Conservation (phyloP, 1,139 yeast genomes). For the Citeromyces hawaiiensis region DNA sequence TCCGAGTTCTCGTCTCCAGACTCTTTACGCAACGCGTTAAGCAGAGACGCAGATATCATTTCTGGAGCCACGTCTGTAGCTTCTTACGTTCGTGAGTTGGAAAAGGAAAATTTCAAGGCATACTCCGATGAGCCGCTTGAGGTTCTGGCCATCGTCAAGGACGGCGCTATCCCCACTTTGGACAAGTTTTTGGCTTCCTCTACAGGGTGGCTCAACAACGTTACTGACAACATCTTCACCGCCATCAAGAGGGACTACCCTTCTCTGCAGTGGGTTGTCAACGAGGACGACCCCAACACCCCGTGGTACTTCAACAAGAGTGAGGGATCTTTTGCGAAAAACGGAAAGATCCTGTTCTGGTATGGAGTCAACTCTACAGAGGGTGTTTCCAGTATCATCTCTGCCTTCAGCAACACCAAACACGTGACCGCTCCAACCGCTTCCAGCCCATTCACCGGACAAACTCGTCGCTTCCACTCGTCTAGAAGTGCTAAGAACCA, state of each 20-base stretch:
- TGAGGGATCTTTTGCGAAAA: conserved; percentile 85
- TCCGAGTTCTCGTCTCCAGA: conserved; percentile 64
- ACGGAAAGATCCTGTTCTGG: conserved; percentile 91
- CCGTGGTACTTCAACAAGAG: conserved; percentile 89
- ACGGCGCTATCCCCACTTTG: conserved; percentile 47
- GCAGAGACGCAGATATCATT: conserved; percentile 63
- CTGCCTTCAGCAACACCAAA: conserved; percentile 38
- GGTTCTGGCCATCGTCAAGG: conserved; percentile 74
- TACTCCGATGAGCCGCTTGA: conserved; percentile 96
- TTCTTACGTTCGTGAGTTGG: conserved; percentile 64
- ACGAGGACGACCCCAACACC: conserved; percentile 83
- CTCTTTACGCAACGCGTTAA: conserved; percentile 59
- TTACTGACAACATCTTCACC: conserved; percentile 85
- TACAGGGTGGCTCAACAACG: conserved; percentile 95
- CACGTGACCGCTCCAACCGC: conserved; percentile 18
- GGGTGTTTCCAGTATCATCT: conserved; percentile 52
- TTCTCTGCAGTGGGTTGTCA: conserved; percentile 75
- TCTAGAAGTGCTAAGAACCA: conserved; percentile 4
- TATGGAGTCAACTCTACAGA: conserved; percentile 66
- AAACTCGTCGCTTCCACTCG: conserved; percentile 20
- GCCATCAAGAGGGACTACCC: conserved; percentile 66
- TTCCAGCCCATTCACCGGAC: conserved; percentile 6
- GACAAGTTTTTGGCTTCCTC: conserved; percentile 83
- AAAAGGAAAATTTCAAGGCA: conserved; percentile 49
- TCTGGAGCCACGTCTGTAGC: conserved; percentile 70